Conservation (phyloP, 805 yeast species). For the Candida ortonii region DNA sequence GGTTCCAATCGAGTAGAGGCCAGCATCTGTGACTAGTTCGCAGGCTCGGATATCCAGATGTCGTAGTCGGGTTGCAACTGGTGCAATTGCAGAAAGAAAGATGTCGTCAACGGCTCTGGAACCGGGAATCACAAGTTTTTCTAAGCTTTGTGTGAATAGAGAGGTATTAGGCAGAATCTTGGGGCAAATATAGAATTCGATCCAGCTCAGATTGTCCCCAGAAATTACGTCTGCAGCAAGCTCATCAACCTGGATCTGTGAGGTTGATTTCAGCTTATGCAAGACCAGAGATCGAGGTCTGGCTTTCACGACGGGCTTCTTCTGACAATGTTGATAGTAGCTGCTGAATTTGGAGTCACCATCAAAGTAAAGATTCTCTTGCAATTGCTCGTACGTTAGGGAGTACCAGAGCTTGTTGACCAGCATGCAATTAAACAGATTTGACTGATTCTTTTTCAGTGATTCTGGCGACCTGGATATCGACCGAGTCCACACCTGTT, state of each 20-base stretch:
- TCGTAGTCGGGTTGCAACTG: slow-evolving; percentile 55
- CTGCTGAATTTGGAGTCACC: slow-evolving; percentile 38
- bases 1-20: slow-evolving; percentile 64
- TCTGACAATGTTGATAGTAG: slow-evolving; percentile 9
- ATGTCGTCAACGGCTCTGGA: slow-evolving; percentile 59
- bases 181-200: slow-evolving; percentile 85
- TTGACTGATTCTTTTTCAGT: slow-evolving; percentile 15
- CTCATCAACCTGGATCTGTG: slow-evolving; percentile 52
- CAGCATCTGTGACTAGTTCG: slow-evolving; percentile 70
- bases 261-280: slow-evolving; percentile 56
- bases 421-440: slow-evolving; percentile 57
- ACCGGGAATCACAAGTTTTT: slow-evolving; percentile 67
- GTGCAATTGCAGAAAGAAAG: slow-evolving; percentile 50
- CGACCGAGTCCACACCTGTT: slow-evolving; percentile 42
- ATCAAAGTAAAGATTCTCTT: slow-evolving; percentile 54
- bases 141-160: slow-evolving; percentile 42
- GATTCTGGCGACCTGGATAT: slow-evolving; percentile 14
- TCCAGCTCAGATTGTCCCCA: slow-evolving; percentile 55
- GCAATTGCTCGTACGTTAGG: slow-evolving; percentile 52
- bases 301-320: slow-evolving; percentile 2
- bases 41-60: slow-evolving; percentile 82
- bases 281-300: slow-evolving; percentile 49
- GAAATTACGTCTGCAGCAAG: slow-evolving; percentile 36
- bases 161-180: slow-evolving; percentile 52
- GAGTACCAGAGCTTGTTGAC: slow-evolving; percentile 69